phyloP scores from a whole-genome alignment of 208 protist genomes.

The Leptomonas seymouri region DNA sequence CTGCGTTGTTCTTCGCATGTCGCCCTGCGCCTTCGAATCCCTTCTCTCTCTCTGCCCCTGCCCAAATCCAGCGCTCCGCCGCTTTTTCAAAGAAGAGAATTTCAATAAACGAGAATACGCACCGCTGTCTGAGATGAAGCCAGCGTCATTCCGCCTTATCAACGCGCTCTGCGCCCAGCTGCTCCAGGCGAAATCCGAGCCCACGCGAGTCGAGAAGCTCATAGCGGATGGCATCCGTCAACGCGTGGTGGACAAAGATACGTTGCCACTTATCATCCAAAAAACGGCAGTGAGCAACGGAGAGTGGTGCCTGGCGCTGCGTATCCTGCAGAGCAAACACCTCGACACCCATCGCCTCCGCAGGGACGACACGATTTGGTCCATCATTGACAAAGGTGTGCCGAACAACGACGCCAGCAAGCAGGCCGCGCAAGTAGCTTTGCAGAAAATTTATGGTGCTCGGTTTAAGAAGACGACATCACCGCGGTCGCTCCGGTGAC shows the following conservation, averaged over 20 bases:
- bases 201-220: conserved; percentile 41
- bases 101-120: too few species aligned
- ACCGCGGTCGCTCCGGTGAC: conserved; percentile 9
- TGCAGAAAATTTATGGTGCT: conserved; percentile 37
- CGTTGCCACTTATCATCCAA: conserved; percentile 75
- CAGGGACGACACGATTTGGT: conserved; percentile 67
- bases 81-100: too few species aligned
- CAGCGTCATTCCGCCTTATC: conserved; percentile 46
- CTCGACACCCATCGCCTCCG: conserved; percentile 53
- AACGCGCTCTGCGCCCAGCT: conserved; percentile 57
- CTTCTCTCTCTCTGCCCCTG: too few species aligned
- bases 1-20: too few species aligned
- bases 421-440: conserved; percentile 27
- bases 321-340: conserved; percentile 49
- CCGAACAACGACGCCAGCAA: conserved; percentile 47
- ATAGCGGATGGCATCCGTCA: conserved; percentile 61
- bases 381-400: conserved; percentile 53
- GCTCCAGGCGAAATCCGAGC: conserved; percentile 29
- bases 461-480: conserved; percentile 8
- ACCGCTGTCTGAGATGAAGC: conserved; percentile 29
- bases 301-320: conserved; percentile 67
- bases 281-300: conserved; percentile 40
- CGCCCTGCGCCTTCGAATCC: too few species aligned
- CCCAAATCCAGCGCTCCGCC: too few species aligned
- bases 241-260: conserved; percentile 63